Base-by-base conservation (phyloP, 225 moss, liverwort and hornwort genomes). In the Polytrichum formosum region DNA sequence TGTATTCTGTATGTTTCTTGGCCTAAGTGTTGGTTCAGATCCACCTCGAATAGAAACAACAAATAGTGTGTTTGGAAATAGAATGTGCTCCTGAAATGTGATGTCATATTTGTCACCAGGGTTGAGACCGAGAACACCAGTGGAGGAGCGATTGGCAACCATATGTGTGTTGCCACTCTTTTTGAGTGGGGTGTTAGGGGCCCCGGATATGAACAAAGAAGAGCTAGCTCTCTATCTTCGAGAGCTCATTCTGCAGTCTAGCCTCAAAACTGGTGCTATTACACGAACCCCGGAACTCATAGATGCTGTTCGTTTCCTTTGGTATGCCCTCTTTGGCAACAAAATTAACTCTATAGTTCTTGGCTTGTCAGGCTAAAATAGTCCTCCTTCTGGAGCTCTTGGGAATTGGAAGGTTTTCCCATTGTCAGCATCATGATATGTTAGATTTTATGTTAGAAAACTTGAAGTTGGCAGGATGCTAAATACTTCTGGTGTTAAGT, bases 121-220 rank as follows among this genome's bases (percentile, higher is more conserved):
- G 65, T 87, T 97, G 63, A 92, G 90, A 82, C 98, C 98, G 25
- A 85, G 79, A 75, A 92, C 94, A 64, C 90, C 85, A n/a, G 83
- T 86, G 84, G 98, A 92, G 76, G 98, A 94, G 70, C 92, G 90
- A 70, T 78, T 98, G 65, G 98, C 92, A 74, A 87, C 76, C 26
- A 90, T 88, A 62, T 92, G 98, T 82, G 92, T 98, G 30, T 84
- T 98, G 63, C 98, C 98, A 5, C 73, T 98, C 67, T 90, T 98
- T 65, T 85, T 98, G 64, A 92, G 92, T 27, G 98, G 98, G 79
- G 91, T 98, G 63, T 83, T 92, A 6, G 92, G 98, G 65, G 87
- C 92, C 21, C 87, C 91, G 59, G 86, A 79, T 69, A 92, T 94
- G 90, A 71, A 67, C 75, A 75, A 79, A 29, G 87, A 76, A 63